phyloP scores from a whole-genome alignment of 2,329 filamentous ascomycete genomes.

The Davidsoniella australis region DNA sequence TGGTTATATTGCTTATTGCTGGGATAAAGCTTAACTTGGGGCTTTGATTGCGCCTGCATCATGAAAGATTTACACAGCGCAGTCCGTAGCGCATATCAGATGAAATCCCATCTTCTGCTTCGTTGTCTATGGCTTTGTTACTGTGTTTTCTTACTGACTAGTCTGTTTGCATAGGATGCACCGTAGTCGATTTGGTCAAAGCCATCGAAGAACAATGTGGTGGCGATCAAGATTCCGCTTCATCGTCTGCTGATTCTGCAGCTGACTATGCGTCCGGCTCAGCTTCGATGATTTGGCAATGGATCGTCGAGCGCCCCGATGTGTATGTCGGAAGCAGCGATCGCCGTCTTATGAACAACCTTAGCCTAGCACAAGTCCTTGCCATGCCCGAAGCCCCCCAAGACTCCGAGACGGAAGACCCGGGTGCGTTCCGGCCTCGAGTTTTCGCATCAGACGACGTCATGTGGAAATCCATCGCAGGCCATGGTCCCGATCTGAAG shows the following conservation, averaged over 20 bases:
- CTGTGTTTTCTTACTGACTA: neutral
- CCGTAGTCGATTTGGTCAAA: neutral
- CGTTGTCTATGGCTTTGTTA: neutral
- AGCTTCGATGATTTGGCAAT: conserved; percentile 14
- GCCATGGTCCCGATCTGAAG: conserved; percentile 41
- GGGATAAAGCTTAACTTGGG: neutral
- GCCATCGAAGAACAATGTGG: neutral
- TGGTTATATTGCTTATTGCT: neutral
- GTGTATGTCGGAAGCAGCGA: conserved; percentile 14
- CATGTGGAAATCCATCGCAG: conserved; percentile 42
- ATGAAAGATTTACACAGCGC: too few species aligned
- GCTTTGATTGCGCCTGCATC: neutral
- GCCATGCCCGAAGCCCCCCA: conserved; percentile 6
- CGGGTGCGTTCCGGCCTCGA: conserved; percentile 15
- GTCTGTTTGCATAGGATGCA: neutral
- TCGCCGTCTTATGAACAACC: conserved; percentile 14
- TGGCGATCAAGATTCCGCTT: neutral
- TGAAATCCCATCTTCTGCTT: neutral
- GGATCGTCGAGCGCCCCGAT: conserved; percentile 15
- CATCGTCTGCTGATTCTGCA: neutral
- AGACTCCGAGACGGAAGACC: neutral
- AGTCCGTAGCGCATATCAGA: neutral
- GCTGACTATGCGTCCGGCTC: neutral
- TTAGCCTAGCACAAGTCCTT: conserved; percentile 14
- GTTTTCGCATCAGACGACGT: conserved; percentile 36